phyloP scores from a whole-genome alignment of 148 eudicot species.

The Polygonum aviculare region DNA sequence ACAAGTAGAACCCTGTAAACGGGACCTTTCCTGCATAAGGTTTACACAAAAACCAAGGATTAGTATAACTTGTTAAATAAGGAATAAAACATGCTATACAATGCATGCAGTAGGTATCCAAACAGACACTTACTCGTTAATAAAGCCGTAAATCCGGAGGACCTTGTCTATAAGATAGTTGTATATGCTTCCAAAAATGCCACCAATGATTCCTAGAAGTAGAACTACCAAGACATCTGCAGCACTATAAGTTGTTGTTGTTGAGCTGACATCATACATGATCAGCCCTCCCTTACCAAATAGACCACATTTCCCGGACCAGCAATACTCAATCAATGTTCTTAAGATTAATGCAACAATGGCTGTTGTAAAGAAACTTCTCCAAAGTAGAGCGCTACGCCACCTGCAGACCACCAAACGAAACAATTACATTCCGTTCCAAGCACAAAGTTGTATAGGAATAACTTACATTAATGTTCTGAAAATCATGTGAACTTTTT shows the following conservation, averaged over 20 bases:
- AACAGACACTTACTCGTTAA: slow-evolving; percentile 17
- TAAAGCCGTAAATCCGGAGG: slow-evolving; percentile 20
- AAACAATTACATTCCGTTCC: neutral
- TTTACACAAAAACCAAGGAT: neutral
- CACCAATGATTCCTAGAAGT: slow-evolving; percentile 16
- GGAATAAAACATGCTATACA: too few relatives aligned
- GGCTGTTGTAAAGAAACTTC: slow-evolving; percentile 24
- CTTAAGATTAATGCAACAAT: slow-evolving; percentile 21
- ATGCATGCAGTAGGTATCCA: too few relatives aligned
- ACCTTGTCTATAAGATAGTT: slow-evolving; percentile 25
- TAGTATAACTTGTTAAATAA: neutral
- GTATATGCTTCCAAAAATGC: slow-evolving; percentile 21
- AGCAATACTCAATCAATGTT: slow-evolving; percentile 18
- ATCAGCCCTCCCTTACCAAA: slow-evolving; percentile 24
- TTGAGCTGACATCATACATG: slow-evolving; percentile 22
- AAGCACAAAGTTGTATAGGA: neutral
- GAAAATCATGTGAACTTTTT: neutral
- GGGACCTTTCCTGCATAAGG: slow-evolving; percentile 21
- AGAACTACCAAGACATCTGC: slow-evolving; percentile 16
- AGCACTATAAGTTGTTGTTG: slow-evolving; percentile 9
- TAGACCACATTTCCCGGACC: slow-evolving; percentile 19
- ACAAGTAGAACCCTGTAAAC: slow-evolving; percentile 17
- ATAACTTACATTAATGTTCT: neutral
- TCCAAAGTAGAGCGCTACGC: slow-evolving; percentile 27
- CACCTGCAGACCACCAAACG: slow-evolving; percentile 15